Evolutionary conservation across 805 yeast species (phyloP).

Genomic region (Babjeviella inositovora): DNA sequence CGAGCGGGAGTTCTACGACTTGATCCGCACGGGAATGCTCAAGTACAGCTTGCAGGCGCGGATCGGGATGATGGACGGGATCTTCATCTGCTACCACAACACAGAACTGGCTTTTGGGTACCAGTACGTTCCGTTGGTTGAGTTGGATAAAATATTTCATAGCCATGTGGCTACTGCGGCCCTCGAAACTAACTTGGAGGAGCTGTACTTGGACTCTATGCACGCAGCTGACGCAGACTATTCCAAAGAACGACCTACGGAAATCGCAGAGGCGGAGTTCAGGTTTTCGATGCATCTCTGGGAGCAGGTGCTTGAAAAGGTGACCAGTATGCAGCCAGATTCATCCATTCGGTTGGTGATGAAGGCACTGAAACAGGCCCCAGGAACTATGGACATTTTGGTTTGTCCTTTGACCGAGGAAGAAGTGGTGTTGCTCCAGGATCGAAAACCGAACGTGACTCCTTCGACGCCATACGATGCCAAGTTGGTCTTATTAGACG

Average conservation of each 20-base stretch:
- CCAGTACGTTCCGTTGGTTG: slow-evolving; percentile 65
- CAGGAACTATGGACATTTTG: too few species aligned
- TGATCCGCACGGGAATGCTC: slow-evolving; percentile 59
- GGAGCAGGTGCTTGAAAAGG: slow-evolving; percentile 21
- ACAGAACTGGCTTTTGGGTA: slow-evolving; percentile 72
- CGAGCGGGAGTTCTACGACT: slow-evolving; percentile 65
- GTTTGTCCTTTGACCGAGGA: too few species aligned
- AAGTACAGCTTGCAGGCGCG: slow-evolving; percentile 87
- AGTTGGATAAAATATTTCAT: slow-evolving; percentile 53
- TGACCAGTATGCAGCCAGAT: slow-evolving; percentile 13
- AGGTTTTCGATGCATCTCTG: slow-evolving; percentile 38
- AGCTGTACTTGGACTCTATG: too few species aligned
- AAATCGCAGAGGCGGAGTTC: slow-evolving; percentile 57
- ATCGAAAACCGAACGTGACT: too few species aligned
- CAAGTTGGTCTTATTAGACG: too few species aligned
- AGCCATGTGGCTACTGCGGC: slow-evolving; percentile 15
- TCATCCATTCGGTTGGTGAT: too few species aligned
- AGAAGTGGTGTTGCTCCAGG: too few species aligned
- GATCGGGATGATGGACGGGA: slow-evolving; percentile 95
- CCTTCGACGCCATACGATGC: too few species aligned
- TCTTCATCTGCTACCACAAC: slow-evolving; percentile 84
- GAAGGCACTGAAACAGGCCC: too few species aligned
- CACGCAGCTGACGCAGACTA: too few species aligned
- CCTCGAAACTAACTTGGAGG: too few species aligned
- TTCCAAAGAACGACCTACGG: slow-evolving; percentile 20